A percentile compares a stretch with the other conserved stretches of the same genome.
These are phyloP conservation scores for Prunus dulcis DNA, from an alignment of 306 rosid genomes.

Conservation along the genomic window DNA sequence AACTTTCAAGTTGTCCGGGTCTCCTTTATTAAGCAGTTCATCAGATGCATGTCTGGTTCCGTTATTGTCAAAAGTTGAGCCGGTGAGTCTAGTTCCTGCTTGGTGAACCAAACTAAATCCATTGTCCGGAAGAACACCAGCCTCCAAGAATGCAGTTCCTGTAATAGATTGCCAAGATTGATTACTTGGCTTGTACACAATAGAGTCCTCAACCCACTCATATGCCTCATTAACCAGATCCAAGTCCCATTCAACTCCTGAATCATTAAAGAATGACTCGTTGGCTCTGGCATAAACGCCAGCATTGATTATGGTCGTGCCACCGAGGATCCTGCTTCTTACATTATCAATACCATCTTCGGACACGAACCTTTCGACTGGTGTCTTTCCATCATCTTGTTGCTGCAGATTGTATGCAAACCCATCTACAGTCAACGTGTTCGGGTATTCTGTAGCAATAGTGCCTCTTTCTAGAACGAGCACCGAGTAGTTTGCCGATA, in stretches of 20 bases:
- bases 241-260: slow-evolving; percentile 22
- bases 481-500: slow-evolving; percentile 19
- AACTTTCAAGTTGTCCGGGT: slow-evolving; percentile 4
- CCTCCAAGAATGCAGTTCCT: background rate
- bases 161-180: slow-evolving; percentile 10
- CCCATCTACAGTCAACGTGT: background rate
- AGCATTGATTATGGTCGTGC: too few species aligned
- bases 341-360: too few species aligned
- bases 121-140: slow-evolving; percentile 10
- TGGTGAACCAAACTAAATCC: slow-evolving; percentile 11
- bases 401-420: too few species aligned
- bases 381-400: too few species aligned
- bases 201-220: slow-evolving; percentile 26
- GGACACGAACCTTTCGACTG: too few species aligned
- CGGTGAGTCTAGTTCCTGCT: slow-evolving; percentile 10
- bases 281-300: slow-evolving; percentile 10
- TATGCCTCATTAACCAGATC: slow-evolving; percentile 21
- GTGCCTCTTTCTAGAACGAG: slow-evolving; percentile 23
- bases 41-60: too few species aligned
- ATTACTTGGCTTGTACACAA: background rate
- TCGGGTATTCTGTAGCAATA: background rate
- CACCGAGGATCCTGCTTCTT: too few species aligned
- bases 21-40: too few species aligned
- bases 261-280: background rate
- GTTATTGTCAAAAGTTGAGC: too few species aligned